phyloP scores from a whole-genome alignment of 1,284 basidiomycete species.

The Gomphus sp. region DNA sequence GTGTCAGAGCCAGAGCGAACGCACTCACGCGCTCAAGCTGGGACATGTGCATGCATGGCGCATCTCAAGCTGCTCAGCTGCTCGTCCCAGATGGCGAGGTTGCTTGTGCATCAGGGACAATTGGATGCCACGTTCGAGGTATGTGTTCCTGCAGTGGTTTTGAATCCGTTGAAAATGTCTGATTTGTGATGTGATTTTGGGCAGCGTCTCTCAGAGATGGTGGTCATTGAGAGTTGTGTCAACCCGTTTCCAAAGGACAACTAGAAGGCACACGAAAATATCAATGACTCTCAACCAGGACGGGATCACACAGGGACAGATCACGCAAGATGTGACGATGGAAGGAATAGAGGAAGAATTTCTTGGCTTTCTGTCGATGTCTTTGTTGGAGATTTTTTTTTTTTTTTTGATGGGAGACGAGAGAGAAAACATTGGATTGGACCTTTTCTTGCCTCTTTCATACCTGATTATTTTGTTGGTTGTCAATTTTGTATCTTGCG shows the following conservation, averaged over 20 bases:
- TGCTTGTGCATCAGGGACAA: background rate
- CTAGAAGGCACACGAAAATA: too few relatives aligned
- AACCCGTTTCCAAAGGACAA: background rate
- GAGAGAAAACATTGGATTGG: too few relatives aligned
- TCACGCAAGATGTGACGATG: too few relatives aligned
- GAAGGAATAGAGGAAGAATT: too few relatives aligned
- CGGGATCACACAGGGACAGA: too few relatives aligned
- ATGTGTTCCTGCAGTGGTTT: background rate
- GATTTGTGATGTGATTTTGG: background rate
- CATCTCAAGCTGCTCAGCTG: background rate
- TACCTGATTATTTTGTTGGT: too few relatives aligned
- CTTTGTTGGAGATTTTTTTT: too few relatives aligned
- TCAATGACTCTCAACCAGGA: too few relatives aligned
- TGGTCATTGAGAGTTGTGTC: background rate
- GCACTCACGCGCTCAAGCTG: background rate
- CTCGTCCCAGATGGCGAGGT: background rate
- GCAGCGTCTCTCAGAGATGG: background rate
- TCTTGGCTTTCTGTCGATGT: too few relatives aligned
- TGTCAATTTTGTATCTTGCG: too few relatives aligned
- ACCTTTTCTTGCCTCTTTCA: too few relatives aligned
- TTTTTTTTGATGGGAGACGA: too few relatives aligned
- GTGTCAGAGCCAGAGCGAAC: background rate
- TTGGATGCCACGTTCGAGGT: background rate
- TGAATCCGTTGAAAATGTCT: background rate
- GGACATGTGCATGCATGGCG: background rate